Conservation (phyloP, 306 rosid genomes). For the Trifolium dubium region DNA sequence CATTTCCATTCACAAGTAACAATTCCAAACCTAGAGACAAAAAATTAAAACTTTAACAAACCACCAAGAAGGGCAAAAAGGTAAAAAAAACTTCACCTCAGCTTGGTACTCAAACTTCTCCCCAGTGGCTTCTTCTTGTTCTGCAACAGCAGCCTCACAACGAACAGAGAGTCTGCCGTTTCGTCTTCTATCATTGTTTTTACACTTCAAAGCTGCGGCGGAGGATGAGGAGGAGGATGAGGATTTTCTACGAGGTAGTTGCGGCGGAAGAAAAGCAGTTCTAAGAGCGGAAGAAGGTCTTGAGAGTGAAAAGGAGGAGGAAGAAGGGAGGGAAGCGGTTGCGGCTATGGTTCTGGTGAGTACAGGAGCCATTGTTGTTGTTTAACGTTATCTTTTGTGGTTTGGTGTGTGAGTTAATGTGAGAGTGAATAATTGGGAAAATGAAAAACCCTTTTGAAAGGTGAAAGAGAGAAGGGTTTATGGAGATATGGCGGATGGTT, state of each 20-base stretch:
- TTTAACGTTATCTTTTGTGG: constrained; percentile 31
- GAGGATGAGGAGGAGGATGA: constrained; percentile 37
- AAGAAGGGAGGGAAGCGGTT: constrained; percentile 61
- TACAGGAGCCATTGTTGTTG: constrained; percentile 72
- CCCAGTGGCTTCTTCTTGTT: constrained; percentile 74
- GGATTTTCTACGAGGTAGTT: constrained; percentile 47
- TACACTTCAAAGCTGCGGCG: constrained; percentile 55
- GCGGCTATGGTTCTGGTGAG: constrained; percentile 66
- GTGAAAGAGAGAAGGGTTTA: constrained; percentile 41
- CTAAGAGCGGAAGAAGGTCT: constrained; percentile 46
- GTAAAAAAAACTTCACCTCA: constrained; percentile 62
- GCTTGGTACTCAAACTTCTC: constrained; percentile 97
- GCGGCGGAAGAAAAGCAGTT: constrained; percentile 66
- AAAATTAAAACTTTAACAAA: constrained; percentile 17
- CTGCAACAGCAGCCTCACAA: constrained; percentile 88
- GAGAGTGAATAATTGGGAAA: neutral
- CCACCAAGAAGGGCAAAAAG: constrained; percentile 4
- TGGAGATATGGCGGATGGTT: constrained; percentile 39
- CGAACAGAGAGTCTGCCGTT: constrained; percentile 53
- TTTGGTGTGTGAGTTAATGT: no score
- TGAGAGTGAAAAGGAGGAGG: constrained; percentile 51
- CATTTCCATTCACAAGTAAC: neutral
- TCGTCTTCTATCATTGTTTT: constrained; percentile 36
- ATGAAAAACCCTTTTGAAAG: constrained; percentile 1
- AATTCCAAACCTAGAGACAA: neutral